These are phyloP conservation scores for Leccinum holopus DNA, from an alignment of 1,284 basidiomycete genomes.

Conservation along the genomic window DNA sequence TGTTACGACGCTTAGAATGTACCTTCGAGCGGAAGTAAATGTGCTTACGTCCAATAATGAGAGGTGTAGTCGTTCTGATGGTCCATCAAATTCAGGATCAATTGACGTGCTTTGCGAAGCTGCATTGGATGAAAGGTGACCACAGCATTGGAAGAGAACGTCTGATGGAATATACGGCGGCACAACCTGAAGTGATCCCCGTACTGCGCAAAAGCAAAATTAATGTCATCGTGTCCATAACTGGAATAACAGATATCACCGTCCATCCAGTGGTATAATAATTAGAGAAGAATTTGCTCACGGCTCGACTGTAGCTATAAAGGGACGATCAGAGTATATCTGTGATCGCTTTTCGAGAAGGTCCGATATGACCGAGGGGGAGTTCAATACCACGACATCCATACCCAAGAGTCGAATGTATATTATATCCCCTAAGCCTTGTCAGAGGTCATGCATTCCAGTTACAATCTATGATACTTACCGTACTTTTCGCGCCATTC, in stretches of 20 bases:
- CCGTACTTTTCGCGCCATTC: conserved; percentile 17
- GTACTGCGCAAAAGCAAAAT: conserved; percentile 16
- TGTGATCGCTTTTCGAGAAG: conserved; percentile 24
- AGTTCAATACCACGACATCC: conserved; percentile 26
- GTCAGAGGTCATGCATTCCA: neutral
- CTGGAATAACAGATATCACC: neutral
- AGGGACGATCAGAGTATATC: conserved; percentile 25
- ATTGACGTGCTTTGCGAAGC: conserved; percentile 19
- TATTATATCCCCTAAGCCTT: conserved; percentile 22
- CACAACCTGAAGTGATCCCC: conserved; percentile 20
- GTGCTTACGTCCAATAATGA: conserved; percentile 11
- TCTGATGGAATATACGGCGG: conserved; percentile 20
- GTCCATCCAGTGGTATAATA: neutral
- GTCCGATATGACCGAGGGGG: conserved; percentile 11
- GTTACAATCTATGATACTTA: neutral
- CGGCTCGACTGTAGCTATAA: conserved; percentile 15
- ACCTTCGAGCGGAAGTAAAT: neutral
- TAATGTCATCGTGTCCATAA: conserved; percentile 17
- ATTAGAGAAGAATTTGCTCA: conserved; percentile 10
- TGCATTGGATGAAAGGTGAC: conserved; percentile 14
- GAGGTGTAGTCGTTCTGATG: conserved; percentile 6
- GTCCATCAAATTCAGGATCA: conserved; percentile 18
- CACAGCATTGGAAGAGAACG: conserved; percentile 1
- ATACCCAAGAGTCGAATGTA: conserved; percentile 19
- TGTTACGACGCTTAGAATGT: neutral